phyloP scores from a whole-genome alignment of 805 yeast genomes.

The Wickerhamiella alocasiicola region DNA sequence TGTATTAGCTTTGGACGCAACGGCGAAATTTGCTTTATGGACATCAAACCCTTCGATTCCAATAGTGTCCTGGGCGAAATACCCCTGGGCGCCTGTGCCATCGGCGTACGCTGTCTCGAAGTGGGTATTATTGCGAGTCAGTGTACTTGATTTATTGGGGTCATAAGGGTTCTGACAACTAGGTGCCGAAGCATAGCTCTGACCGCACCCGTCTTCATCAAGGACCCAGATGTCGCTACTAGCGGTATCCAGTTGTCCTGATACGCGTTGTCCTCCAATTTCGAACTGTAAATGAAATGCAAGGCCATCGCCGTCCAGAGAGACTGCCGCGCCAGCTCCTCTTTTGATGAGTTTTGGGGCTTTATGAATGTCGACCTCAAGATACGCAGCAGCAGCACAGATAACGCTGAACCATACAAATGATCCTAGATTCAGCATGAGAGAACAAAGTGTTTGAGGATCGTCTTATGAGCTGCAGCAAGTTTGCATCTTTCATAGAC shows the following conservation, averaged over 20 bases:
- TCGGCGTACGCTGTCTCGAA: constrained; percentile 10
- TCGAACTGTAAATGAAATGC: neutral
- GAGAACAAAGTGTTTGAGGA: no score
- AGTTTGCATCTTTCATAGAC: no score
- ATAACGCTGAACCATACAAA: no score
- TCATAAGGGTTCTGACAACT: constrained; percentile 2
- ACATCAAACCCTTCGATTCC: constrained; percentile 36
- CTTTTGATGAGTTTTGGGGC: no score
- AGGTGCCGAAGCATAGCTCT: neutral
- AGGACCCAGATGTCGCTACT: constrained; percentile 49
- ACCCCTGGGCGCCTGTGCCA: constrained; percentile 33
- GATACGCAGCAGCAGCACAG: no score
- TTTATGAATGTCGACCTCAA: no score
- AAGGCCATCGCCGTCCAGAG: neutral
- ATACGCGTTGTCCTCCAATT: neutral
- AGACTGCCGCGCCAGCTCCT: neutral
- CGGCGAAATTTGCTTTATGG: constrained; percentile 40
- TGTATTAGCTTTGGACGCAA: constrained; percentile 49
- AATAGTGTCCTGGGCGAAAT: constrained; percentile 50
- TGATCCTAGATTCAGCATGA: no score
- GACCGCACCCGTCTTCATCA: neutral
- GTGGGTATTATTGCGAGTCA: neutral
- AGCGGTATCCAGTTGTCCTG: constrained; percentile 35
- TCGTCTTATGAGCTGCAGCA: no score
- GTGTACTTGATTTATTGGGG: neutral